Evolutionary conservation across 768 basidiomycete species (phyloP).

Genomic region (Hypsizygus marmoreus): DNA sequence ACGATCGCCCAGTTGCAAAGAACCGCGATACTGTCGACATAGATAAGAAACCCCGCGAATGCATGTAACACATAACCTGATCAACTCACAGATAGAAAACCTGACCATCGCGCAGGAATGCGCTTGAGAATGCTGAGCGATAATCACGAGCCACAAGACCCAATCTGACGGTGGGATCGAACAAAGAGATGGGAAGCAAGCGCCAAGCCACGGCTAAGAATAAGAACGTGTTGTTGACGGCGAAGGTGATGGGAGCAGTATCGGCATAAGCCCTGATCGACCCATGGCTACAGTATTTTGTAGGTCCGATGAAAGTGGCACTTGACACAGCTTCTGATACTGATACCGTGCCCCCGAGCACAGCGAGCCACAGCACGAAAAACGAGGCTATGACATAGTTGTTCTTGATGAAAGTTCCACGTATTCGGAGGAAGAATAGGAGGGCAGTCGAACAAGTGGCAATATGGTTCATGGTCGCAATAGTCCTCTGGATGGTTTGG

Average conservation of each 20-base stretch:
- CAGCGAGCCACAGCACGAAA: constrained; percentile 1
- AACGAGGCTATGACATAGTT: background rate
- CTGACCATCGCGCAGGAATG: too few relatives aligned
- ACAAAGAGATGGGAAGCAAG: too few relatives aligned
- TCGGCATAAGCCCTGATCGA: background rate
- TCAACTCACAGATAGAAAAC: too few relatives aligned
- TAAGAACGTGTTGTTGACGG: background rate
- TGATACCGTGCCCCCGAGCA: constrained; percentile 2
- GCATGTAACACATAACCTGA: background rate
- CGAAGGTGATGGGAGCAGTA: constrained; percentile 1
- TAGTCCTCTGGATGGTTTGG: background rate
- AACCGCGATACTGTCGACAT: background rate
- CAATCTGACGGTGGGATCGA: too few relatives aligned
- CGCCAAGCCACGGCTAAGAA: background rate
- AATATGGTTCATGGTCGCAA: background rate
- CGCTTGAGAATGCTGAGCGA: too few relatives aligned
- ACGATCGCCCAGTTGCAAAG: constrained; percentile 8
- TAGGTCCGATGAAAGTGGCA: constrained; percentile 4
- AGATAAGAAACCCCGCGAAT: background rate
- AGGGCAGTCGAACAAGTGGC: background rate
- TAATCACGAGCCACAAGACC: too few relatives aligned
- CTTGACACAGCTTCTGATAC: background rate
- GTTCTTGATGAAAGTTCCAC: background rate
- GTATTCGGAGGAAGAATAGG: background rate
- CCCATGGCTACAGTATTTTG: constrained; percentile 6